These are phyloP conservation scores for Filobasidium floriforme DNA, from an alignment of 768 basidiomycete genomes.

Conservation along the genomic window DNA sequence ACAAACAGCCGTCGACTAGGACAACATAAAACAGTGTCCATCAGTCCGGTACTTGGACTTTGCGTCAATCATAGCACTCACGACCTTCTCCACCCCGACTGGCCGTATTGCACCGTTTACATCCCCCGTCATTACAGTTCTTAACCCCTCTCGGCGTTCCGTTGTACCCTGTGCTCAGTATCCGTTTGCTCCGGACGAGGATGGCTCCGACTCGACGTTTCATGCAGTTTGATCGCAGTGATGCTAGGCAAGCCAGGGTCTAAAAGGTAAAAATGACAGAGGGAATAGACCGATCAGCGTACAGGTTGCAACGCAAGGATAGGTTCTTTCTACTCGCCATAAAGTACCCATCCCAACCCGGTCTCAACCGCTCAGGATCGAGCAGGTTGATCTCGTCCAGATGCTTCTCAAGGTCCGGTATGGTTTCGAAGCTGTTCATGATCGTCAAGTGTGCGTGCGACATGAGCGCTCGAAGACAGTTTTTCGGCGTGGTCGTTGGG, in stretches of 20 bases:
- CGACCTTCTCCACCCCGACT: slow-evolving; percentile 48
- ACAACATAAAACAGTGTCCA: neutral
- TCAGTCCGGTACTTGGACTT: neutral
- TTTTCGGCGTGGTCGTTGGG: neutral
- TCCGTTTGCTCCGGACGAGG: slow-evolving; percentile 61
- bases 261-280: no score
- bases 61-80: slow-evolving; percentile 24
- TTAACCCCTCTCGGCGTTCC: slow-evolving; percentile 82
- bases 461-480: slow-evolving; percentile 27
- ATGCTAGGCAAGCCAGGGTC: slow-evolving; percentile 84
- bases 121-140: slow-evolving; percentile 92
- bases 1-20: slow-evolving; percentile 71
- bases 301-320: neutral
- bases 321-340: slow-evolving; percentile 57
- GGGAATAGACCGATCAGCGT: no score
- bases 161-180: slow-evolving; percentile 62
- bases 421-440: slow-evolving; percentile 36
- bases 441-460: slow-evolving; percentile 39
- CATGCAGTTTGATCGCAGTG: slow-evolving; percentile 83
- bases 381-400: slow-evolving; percentile 63
- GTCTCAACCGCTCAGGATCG: slow-evolving; percentile 68
- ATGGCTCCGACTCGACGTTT: slow-evolving; percentile 93
- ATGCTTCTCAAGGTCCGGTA: slow-evolving; percentile 52
- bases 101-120: slow-evolving; percentile 61
- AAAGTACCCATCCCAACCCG: slow-evolving; percentile 93